Evolutionary conservation across 2,329 filamentous ascomycete species (phyloP), one percentile per base, ranked within the genome.

Genomic region (Tolypocladium tropicale): DNA sequence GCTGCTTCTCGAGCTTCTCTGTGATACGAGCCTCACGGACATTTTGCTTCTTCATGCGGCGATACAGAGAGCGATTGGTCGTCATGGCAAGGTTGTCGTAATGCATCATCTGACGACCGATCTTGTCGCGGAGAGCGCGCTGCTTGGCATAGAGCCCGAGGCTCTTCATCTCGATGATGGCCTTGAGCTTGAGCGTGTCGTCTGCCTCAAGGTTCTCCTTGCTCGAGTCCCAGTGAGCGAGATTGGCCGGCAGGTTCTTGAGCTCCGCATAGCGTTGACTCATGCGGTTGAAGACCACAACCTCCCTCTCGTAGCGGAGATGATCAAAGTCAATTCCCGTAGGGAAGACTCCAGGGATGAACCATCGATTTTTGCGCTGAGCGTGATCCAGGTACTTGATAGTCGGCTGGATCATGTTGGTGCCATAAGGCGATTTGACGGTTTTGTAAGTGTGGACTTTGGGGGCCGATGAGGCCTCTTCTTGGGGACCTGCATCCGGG

Each of bases 1-100:
- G 94, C 71, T 99, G 92, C 76, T 97, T 97, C 82, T 99, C 94
- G 2, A 99, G 84, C 74, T 96, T 99, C 81, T 99, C 94, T 0
- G 94, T 99, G 62, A 99, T 95, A 56, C 93, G 88, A 56, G 94
- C 94, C 74, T 99, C 94, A 37, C 93, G 87, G 53, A 97, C 81
- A 53, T 88, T 95, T 72, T 96, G 93, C 77, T 96, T 97, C 86
- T 99, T 99, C 78, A 94, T 88, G 53, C 94, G 86, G 37, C 94
- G 88, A 71, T 96, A 96, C 66, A 86, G 83, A 54, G 89, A 86
- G 53, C 94, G 86, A 68, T 99, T 99, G 1, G 92, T 93, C 1
- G 93, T 96, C 89, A 96, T 96, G 49, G 92, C 93, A 32, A 97
- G 82, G 65, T 96, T 97, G 67, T 97, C 92, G 58, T 93, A 95